A percentile compares a stretch with the other conserved stretches of the same genome.
Evolutionary conservation across 2,329 filamentous ascomycete genomes (phyloP).

Genomic region (Phialophora macrospora): DNA sequence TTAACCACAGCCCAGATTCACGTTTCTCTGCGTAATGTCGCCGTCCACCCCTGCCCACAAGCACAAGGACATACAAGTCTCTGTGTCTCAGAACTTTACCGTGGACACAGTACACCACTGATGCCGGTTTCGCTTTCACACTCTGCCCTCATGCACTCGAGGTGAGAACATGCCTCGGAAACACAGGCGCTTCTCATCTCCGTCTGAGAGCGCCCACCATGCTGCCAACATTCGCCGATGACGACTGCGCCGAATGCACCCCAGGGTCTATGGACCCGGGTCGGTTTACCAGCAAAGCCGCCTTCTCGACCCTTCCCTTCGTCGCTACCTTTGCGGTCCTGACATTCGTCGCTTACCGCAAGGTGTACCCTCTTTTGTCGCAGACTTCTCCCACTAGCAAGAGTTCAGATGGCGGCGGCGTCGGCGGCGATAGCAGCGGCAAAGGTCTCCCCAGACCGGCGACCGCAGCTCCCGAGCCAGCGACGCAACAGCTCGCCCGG

Average conservation of each 20-base stretch:
- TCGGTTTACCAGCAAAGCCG: conserved; percentile 37
- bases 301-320: conserved; percentile 71
- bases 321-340: conserved; percentile 70
- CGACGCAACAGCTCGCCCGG: conserved; percentile 37
- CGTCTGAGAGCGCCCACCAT: conserved; percentile 23
- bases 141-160: not conserved
- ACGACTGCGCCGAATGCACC: conserved; percentile 43
- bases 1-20: not conserved
- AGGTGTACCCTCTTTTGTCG: conserved; percentile 74
- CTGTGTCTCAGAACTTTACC: not conserved
- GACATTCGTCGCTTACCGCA: conserved; percentile 66
- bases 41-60: not conserved
- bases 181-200: not conserved
- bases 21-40: not conserved
- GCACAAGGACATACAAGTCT: conserved; percentile 5
- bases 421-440: conserved; percentile 14
- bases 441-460: conserved; percentile 35
- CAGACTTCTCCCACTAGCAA: conserved; percentile 22
- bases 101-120: not conserved
- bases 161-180: conserved; percentile 27
- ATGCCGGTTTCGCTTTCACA: not conserved
- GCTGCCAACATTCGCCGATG: conserved; percentile 32
- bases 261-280: conserved; percentile 32
- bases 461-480: conserved; percentile 38
- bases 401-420: not conserved